Base-by-base conservation (phyloP, 1,284 basidiomycete genomes). In the Pyrrhoderma lamaoense region DNA sequence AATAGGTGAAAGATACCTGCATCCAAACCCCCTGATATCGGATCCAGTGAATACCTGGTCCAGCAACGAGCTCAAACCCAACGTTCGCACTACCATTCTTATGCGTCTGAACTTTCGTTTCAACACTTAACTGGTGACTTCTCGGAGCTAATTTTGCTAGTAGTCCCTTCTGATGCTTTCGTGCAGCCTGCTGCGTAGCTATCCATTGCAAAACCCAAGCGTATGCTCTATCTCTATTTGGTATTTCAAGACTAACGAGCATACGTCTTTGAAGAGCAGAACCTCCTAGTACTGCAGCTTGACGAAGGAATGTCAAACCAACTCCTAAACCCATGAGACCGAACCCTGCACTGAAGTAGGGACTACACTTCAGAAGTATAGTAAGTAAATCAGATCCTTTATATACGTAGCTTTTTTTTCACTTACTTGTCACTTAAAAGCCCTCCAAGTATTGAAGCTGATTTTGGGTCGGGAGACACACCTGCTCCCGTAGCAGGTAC, bases 121-220 rank as follows among this genome's bases (percentile, higher is more conserved):
- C 94, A 7, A 99, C 93, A 58, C 93, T 93, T 8, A 99, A 75
- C 61, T 98, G 89, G 67, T 98, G 94, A 60, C 85, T 90, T 38
- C 82, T 76, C 53, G 86, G 49, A 69, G 75, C 84, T 70, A 34
- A 65, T 59, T 37, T 67, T 63, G 55, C 65, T 4, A 8, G 58
- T 57, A 56, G 62, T 68, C 25, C 66, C 59, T 4, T 57, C 57
- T 7, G 61, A 62, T 31, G 59, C 62, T 19, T 54, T 43, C 56
- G 71, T 55, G 44, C 63, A 39, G 77, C 67, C 60, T 80, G 77
- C 53, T 77, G 78, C 2, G 42, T 16, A 25, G 93, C 84, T 89
- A 99, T 93, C 96, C 96, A 99, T 56, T 89, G 77, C 25, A 99
- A 80, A 66, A 99, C 95, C 94, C 96, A 99, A 35, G 92, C 87